Conservation (phyloP, 2,329 filamentous ascomycete species). For the Aspergillus sp. region DNA sequence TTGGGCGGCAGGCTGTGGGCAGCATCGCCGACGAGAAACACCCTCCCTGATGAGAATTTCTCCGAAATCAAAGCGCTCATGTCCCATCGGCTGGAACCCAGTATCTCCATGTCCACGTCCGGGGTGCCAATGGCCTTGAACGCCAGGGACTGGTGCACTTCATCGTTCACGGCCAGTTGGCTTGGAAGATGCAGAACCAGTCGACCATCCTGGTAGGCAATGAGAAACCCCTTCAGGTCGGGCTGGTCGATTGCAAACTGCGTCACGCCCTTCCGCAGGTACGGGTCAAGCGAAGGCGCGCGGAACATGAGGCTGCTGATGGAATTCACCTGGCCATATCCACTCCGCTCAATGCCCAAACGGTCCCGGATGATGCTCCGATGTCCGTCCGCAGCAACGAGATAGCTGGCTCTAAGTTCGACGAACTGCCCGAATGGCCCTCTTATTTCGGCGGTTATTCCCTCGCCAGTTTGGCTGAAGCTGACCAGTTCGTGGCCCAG, state of each 20-base stretch:
- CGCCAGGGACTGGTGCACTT: slow-evolving; percentile 13
- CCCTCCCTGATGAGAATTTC: slow-evolving; percentile 16
- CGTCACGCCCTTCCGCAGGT: slow-evolving; percentile 7
- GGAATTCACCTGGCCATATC: slow-evolving; percentile 13
- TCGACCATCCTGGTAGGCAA: slow-evolving; percentile 15
- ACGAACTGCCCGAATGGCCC: slow-evolving; percentile 5
- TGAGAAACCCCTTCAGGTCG: slow-evolving; percentile 13
- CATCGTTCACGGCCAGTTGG: slow-evolving; percentile 12
- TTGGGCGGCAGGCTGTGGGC: slow-evolving; percentile 22
- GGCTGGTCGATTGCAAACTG: slow-evolving; percentile 15
- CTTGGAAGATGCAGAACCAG: slow-evolving; percentile 18
- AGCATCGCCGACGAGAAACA: slow-evolving; percentile 27
- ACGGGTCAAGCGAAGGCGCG: slow-evolving; percentile 8
- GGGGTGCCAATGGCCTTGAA: slow-evolving; percentile 20
- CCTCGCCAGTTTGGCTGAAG: slow-evolving; percentile 14
- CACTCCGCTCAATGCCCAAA: slow-evolving; percentile 11
- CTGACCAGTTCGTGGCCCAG: slow-evolving; percentile 21
- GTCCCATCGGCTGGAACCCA: slow-evolving; percentile 26
- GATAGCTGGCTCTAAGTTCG: slow-evolving; percentile 24
- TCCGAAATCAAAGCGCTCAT: slow-evolving; percentile 19
- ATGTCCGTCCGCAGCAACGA: slow-evolving; percentile 32
- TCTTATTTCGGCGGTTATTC: slow-evolving; percentile 17
- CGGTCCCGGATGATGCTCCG: slow-evolving; percentile 12
- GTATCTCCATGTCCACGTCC: slow-evolving; percentile 22
- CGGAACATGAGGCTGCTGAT: slow-evolving; percentile 17